These are phyloP conservation scores for Podaxis sp. DNA, from an alignment of 768 basidiomycete genomes.

Conservation along the genomic window DNA sequence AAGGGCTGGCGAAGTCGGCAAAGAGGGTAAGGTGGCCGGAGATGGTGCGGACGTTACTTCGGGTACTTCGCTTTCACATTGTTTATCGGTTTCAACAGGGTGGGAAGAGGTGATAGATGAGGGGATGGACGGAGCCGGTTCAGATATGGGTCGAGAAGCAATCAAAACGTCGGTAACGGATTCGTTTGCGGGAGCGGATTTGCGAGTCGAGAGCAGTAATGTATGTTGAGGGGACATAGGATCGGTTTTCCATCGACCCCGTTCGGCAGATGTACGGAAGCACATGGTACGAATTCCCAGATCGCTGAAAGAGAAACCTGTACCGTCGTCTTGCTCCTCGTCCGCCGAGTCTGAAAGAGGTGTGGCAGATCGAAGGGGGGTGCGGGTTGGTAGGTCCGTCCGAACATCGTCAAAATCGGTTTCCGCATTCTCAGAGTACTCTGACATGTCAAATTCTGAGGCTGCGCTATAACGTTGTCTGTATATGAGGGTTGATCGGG, in stretches of 20 bases:
- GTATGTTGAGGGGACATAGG: slow-evolving; percentile 36
- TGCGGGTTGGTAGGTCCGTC: slow-evolving; percentile 27
- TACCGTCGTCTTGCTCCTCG: slow-evolving; percentile 28
- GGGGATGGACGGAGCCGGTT: slow-evolving; percentile 32
- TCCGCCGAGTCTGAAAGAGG: slow-evolving; percentile 36
- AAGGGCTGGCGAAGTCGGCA: slow-evolving; percentile 14
- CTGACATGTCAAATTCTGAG: slow-evolving; percentile 35
- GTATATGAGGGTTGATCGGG: slow-evolving; percentile 26
- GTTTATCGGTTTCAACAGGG: slow-evolving; percentile 5
- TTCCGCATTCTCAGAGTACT: slow-evolving; percentile 29
- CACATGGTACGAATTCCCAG: slow-evolving; percentile 44
- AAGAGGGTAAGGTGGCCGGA: slow-evolving; percentile 2
- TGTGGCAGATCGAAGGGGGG: slow-evolving; percentile 24
- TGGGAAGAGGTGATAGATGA: slow-evolving; percentile 1
- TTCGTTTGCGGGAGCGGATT: slow-evolving; percentile 34
- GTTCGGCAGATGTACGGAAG: slow-evolving; percentile 57
- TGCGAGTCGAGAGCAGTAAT: slow-evolving; percentile 26
- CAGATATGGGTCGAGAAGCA: slow-evolving; percentile 35
- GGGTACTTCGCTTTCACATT: slow-evolving; percentile 11
- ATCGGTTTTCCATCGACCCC: slow-evolving; percentile 58
- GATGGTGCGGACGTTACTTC: slow-evolving; percentile 19
- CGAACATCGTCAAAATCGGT: slow-evolving; percentile 24
- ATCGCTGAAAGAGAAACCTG: slow-evolving; percentile 28
- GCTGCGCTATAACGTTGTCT: slow-evolving; percentile 28
- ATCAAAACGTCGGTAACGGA: slow-evolving; percentile 27